These are phyloP conservation scores for Tuber melanosporum DNA, from an alignment of 495 filamentous ascomycete species.

Conservation along the genomic window DNA sequence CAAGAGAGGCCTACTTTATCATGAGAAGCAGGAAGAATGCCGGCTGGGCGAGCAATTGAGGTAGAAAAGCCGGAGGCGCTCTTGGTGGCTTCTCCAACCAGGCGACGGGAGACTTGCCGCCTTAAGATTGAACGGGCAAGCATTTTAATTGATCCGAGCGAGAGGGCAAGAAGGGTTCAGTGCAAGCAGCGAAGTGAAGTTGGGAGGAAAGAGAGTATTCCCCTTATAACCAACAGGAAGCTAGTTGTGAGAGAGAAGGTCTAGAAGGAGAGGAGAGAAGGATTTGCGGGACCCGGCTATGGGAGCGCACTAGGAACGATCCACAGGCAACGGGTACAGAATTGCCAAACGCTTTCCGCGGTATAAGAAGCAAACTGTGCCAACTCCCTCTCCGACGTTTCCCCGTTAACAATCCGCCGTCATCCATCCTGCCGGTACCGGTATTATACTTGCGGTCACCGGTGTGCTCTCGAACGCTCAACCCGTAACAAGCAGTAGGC, in stretches of 20 bases:
- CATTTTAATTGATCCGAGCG: conserved; percentile 9
- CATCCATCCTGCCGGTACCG: neutral
- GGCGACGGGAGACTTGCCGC: conserved; percentile 13
- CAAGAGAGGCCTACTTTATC: conserved; percentile 18
- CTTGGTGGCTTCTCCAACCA: conserved; percentile 43
- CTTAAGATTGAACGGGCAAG: conserved; percentile 34
- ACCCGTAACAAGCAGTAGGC: neutral
- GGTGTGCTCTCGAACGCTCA: neutral
- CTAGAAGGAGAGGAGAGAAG: neutral
- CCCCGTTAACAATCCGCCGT: neutral
- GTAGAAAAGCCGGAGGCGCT: conserved; percentile 46
- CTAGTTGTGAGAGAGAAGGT: neutral
- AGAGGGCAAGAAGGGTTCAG: neutral
- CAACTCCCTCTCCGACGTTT: neutral
- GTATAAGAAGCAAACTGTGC: neutral
- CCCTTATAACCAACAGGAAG: neutral
- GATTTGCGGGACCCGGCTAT: neutral
- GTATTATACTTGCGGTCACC: neutral
- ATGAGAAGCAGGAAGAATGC: conserved; percentile 28
- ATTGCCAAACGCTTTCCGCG: neutral
- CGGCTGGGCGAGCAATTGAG: conserved; percentile 30
- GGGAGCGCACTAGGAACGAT: neutral
- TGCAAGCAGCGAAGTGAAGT: neutral
- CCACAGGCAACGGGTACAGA: neutral
- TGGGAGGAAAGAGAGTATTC: neutral